Evolutionary conservation across 2,329 filamentous ascomycete species (phyloP).

Genomic region (Arthroderma sp.): DNA sequence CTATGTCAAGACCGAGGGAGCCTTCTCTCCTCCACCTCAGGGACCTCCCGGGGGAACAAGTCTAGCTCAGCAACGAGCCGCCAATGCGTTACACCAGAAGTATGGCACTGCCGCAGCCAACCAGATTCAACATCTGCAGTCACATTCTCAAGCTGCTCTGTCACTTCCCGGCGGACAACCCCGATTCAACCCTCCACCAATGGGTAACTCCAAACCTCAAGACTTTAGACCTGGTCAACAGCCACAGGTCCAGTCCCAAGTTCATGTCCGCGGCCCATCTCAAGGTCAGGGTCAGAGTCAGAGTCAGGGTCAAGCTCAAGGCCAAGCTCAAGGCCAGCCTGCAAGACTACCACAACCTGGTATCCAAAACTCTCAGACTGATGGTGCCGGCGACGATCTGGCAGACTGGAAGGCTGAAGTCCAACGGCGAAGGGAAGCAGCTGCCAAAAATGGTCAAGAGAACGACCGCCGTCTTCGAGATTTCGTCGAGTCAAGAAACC

Average conservation of each 20-base stretch:
- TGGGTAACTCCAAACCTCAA: not conserved
- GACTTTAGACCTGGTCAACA: conserved; percentile 9
- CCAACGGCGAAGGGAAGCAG: conserved; percentile 31
- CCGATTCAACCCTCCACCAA: conserved; percentile 10
- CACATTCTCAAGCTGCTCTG: conserved; percentile 28
- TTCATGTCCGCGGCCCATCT: too few species aligned
- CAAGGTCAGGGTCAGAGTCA: too few species aligned
- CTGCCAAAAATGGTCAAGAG: conserved; percentile 24
- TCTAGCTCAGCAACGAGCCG: conserved; percentile 43
- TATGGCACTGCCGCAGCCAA: conserved; percentile 33
- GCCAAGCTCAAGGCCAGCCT: conserved; percentile 22
- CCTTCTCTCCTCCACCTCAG: conserved; percentile 25
- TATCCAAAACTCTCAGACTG: conserved; percentile 52
- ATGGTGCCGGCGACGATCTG: conserved; percentile 55
- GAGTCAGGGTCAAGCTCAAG: conserved; percentile 31
- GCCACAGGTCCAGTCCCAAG: too few species aligned
- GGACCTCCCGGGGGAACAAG: conserved; percentile 15
- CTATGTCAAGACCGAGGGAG: conserved; percentile 44
- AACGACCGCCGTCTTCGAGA: conserved; percentile 32
- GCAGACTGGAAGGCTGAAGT: conserved; percentile 43
- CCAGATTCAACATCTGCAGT: conserved; percentile 35
- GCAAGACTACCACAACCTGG: conserved; percentile 26
- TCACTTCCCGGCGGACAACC: conserved; percentile 27
- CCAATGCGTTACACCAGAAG: conserved; percentile 39
- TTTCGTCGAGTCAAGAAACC: conserved; percentile 32